phyloP scores from a whole-genome alignment of 768 basidiomycete genomes.

The Auriculariales sp. region DNA sequence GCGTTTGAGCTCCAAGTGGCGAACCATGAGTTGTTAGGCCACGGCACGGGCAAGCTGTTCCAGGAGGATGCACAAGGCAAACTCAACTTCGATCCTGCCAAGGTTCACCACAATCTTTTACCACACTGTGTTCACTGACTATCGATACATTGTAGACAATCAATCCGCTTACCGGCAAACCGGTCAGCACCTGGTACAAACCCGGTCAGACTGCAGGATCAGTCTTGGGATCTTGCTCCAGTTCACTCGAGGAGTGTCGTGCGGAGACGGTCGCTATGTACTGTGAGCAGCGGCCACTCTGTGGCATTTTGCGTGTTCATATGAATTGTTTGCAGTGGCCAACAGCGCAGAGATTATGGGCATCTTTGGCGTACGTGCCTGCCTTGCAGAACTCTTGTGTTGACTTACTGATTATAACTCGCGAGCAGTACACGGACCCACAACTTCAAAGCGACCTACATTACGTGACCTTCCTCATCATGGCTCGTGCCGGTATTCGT shows the following conservation, averaged over 20 bases:
- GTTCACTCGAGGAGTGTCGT: constrained; percentile 88
- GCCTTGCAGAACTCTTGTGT: neutral
- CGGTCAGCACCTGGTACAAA: constrained; percentile 74
- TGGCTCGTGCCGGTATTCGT: constrained; percentile 73
- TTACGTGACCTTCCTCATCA: constrained; percentile 66
- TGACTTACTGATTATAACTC: neutral
- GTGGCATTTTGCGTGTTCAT: neutral
- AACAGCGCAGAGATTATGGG: constrained; percentile 62
- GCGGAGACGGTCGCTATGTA: constrained; percentile 78
- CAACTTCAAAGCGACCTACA: constrained; percentile 66
- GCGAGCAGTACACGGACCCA: constrained; percentile 43
- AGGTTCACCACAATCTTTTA: constrained; percentile 16
- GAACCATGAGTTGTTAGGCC: constrained; percentile 78
- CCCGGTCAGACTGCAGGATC: constrained; percentile 73
- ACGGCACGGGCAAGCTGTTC: constrained; percentile 75
- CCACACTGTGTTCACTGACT: neutral
- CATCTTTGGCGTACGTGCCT: constrained; percentile 54
- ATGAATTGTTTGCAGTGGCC: constrained; percentile 31
- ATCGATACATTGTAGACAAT: constrained; percentile 36
- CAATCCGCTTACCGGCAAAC: constrained; percentile 68
- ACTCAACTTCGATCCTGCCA: constrained; percentile 69
- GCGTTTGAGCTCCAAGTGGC: constrained; percentile 84
- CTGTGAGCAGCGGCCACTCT: constrained; percentile 28
- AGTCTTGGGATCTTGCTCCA: constrained; percentile 75
- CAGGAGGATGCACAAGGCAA: constrained; percentile 61